Evolutionary conservation across 164 flowering plant genomes (phyloP).

Genomic region (Vitis labrusca): DNA sequence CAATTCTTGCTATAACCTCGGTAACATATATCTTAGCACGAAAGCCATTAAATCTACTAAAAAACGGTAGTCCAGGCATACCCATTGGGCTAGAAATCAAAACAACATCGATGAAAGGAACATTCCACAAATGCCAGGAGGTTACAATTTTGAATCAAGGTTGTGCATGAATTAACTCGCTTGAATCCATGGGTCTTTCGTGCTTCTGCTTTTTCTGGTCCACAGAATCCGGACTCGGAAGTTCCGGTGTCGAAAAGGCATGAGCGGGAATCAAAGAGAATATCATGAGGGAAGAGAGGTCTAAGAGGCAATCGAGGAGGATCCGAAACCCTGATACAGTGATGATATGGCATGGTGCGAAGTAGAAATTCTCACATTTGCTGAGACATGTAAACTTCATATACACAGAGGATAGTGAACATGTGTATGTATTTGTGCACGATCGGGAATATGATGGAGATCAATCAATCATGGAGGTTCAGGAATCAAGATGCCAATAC

Average conservation of each 20-base stretch:
- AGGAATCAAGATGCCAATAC: too few species aligned
- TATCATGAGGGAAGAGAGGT: slow-evolving; percentile 66
- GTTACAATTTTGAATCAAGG: slow-evolving; percentile 76
- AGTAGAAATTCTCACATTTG: slow-evolving; percentile 48
- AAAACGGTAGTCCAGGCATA: slow-evolving; percentile 87
- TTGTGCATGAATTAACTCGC: slow-evolving; percentile 45
- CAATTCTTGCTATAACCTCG: slow-evolving; percentile 68
- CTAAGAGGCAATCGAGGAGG: slow-evolving; percentile 81
- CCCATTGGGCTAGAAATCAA: slow-evolving; percentile 83
- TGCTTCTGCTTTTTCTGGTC: slow-evolving; percentile 35
- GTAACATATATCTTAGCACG: slow-evolving; percentile 85
- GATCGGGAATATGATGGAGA: too few species aligned
- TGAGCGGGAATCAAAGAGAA: slow-evolving; percentile 61
- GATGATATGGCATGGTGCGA: slow-evolving; percentile 57
- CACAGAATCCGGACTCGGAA: slow-evolving; percentile 10
- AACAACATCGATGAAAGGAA: slow-evolving; percentile 69
- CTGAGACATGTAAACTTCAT: slow-evolving; percentile 43
- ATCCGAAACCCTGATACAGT: slow-evolving; percentile 54
- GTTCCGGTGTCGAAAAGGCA: too few species aligned
- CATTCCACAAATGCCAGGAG: slow-evolving; percentile 64
- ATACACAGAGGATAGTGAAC: too few species aligned
- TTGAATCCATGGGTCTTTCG: slow-evolving; percentile 39
- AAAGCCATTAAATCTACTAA: slow-evolving; percentile 56
- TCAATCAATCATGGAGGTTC: too few species aligned
- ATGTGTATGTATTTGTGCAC: too few species aligned